Conservation (phyloP, 176 grass and related monocot species). For the Urochloa ruziziensis region DNA sequence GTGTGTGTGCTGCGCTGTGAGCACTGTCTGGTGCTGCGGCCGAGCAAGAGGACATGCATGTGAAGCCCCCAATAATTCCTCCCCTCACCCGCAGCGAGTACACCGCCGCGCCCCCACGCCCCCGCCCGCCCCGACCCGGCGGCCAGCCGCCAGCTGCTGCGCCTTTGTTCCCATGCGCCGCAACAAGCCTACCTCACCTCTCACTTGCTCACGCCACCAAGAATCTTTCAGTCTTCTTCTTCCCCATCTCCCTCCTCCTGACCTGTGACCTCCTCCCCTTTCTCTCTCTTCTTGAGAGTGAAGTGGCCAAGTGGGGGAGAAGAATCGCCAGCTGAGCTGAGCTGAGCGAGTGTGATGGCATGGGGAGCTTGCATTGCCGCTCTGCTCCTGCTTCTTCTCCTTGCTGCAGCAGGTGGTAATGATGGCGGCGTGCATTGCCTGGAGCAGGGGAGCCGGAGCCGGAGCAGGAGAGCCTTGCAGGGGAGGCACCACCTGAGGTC, state of each 20-base stretch:
- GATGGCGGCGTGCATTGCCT: slow-evolving; percentile 39
- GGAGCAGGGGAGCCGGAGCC: background rate
- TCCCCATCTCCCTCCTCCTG: background rate
- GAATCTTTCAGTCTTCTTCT: slow-evolving; percentile 39
- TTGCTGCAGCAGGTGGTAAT: background rate
- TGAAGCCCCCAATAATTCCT: slow-evolving; percentile 77
- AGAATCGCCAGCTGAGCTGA: background rate
- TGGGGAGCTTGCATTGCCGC: slow-evolving; percentile 32
- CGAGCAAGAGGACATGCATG: slow-evolving; percentile 56
- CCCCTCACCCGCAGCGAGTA: background rate
- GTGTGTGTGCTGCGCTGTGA: slow-evolving; percentile 9
- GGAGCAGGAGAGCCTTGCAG: slow-evolving; percentile 24
- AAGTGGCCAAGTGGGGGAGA: slow-evolving; percentile 10
- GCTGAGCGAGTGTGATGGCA: slow-evolving; percentile 7
- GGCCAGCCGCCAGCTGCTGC: slow-evolving; percentile 49
- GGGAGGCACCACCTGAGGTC: slow-evolving; percentile 43
- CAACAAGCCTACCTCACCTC: slow-evolving; percentile 38
- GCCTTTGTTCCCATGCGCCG: slow-evolving; percentile 69
- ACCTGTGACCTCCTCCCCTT: too few relatives aligned
- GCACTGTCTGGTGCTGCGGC: slow-evolving; percentile 24
- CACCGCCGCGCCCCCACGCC: slow-evolving; percentile 7
- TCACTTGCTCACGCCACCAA: slow-evolving; percentile 28
- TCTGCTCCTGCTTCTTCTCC: slow-evolving; percentile 4
- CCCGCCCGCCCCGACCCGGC: background rate
- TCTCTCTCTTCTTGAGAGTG: background rate